Evolutionary conservation across 805 yeast species (phyloP).

Genomic region (Candida hungchunana): DNA sequence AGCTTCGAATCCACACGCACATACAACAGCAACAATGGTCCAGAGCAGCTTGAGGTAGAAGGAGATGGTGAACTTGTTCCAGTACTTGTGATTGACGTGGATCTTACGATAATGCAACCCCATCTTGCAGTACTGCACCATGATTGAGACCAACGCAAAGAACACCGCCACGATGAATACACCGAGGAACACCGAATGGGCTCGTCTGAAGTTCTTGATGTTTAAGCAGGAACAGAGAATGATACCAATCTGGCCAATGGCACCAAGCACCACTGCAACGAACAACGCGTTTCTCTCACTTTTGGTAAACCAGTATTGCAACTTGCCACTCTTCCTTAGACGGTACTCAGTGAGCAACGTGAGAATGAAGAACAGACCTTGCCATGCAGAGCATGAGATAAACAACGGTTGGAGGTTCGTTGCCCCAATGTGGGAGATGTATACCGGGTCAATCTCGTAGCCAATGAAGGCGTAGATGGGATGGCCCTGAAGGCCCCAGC

Average conservation of each 20-base stretch:
- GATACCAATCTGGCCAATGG: constrained; percentile 67
- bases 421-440: constrained; percentile 85
- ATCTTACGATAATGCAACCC: constrained; percentile 40
- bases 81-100: constrained; percentile 29
- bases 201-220: constrained; percentile 51
- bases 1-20: constrained; percentile 68
- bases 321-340: constrained; percentile 52
- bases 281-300: constrained; percentile 38
- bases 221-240: constrained; percentile 71
- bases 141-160: constrained; percentile 42
- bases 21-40: constrained; percentile 58
- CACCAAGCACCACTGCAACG: constrained; percentile 40
- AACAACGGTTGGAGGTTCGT: constrained; percentile 81
- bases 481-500: constrained; percentile 80
- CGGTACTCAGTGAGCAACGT: constrained; percentile 59
- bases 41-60: constrained; percentile 56
- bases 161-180: constrained; percentile 69
- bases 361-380: constrained; percentile 68
- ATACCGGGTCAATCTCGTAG: constrained; percentile 48
- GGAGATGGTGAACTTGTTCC: constrained; percentile 44
- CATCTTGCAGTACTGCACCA: constrained; percentile 42
- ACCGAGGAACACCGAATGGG: constrained; percentile 63
- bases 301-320: constrained; percentile 37
- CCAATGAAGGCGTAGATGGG: constrained; percentile 62
- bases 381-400: constrained; percentile 71